Evolutionary conservation across 1,284 basidiomycete species (phyloP).

Genomic region (Schizophyllum amplum): DNA sequence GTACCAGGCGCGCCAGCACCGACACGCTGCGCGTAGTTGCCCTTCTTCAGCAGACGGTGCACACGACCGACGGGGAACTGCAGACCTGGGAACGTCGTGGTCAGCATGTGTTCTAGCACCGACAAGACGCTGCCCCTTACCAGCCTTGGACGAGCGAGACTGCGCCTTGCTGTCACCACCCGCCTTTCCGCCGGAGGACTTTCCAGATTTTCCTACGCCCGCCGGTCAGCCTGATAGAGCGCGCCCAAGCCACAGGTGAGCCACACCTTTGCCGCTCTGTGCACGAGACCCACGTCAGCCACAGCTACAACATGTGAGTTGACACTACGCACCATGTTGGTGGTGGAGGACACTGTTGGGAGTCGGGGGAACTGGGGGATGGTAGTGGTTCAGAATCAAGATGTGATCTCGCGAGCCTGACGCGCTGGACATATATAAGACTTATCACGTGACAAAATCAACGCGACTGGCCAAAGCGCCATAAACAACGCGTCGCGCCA

Average conservation of each 20-base stretch:
- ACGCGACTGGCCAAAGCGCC: background rate
- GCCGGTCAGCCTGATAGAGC: background rate
- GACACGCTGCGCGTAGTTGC: slow-evolving; percentile 77
- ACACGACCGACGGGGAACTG: slow-evolving; percentile 91
- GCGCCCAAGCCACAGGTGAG: background rate
- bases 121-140: background rate
- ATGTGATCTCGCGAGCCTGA: background rate
- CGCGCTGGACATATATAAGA: background rate
- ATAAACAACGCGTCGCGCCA: background rate
- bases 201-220: slow-evolving; percentile 31
- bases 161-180: slow-evolving; percentile 46
- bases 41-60: slow-evolving; percentile 80
- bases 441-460: background rate
- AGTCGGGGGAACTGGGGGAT: background rate
- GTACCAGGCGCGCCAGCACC: slow-evolving; percentile 78
- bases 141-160: slow-evolving; percentile 77
- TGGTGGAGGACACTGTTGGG: background rate
- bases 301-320: background rate
- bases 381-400: background rate
- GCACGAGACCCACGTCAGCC: background rate
- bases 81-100: slow-evolving; percentile 39
- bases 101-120: background rate
- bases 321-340: background rate
- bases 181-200: slow-evolving; percentile 50
- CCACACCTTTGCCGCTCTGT: background rate